A percentile compares a stretch with the other conserved stretches of the same genome.
phyloP scores from a whole-genome alignment of 2,329 filamentous ascomycete species.

The Fusarium sp. region DNA sequence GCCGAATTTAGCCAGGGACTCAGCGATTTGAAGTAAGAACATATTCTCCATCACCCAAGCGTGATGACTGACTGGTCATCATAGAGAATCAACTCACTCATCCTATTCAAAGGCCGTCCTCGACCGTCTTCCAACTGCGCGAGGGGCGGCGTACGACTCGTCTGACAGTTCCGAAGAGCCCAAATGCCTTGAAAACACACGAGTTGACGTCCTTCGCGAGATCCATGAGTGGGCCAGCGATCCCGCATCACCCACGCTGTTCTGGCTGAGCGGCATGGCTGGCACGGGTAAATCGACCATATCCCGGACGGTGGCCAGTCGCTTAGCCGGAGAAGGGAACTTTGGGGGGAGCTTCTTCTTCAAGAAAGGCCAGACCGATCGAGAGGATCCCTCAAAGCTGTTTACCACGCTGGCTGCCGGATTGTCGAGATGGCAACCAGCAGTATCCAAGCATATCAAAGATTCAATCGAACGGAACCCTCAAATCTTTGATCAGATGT shows the following conservation, averaged over 20 bases:
- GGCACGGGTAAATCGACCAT: conserved; percentile 9
- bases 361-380: conserved; percentile 54
- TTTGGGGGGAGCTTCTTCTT: conserved; percentile 27
- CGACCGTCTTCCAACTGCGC: not conserved
- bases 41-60: no score
- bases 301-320: conserved; percentile 53
- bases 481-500: conserved; percentile 43
- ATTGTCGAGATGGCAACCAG: conserved; percentile 41
- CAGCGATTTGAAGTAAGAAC: no score
- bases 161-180: no score
- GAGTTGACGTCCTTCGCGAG: not conserved
- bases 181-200: no score
- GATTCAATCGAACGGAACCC: conserved; percentile 50
- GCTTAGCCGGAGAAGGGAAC: not conserved
- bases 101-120: not conserved
- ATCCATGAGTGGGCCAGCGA: not conserved
- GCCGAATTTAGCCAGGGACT: no score
- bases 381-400: conserved; percentile 50
- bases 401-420: conserved; percentile 55
- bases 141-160: not conserved
- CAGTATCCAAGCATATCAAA: no score
- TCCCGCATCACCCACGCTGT: not conserved
- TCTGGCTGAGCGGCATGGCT: not conserved
- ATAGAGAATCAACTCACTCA: no score
- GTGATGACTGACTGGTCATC: no score